Percentiles rank a stretch among this genome's conserved stretches.
Evolutionary conservation across 2,329 filamentous ascomycete genomes (phyloP).

Genomic region (Monilinia aucupariae): DNA sequence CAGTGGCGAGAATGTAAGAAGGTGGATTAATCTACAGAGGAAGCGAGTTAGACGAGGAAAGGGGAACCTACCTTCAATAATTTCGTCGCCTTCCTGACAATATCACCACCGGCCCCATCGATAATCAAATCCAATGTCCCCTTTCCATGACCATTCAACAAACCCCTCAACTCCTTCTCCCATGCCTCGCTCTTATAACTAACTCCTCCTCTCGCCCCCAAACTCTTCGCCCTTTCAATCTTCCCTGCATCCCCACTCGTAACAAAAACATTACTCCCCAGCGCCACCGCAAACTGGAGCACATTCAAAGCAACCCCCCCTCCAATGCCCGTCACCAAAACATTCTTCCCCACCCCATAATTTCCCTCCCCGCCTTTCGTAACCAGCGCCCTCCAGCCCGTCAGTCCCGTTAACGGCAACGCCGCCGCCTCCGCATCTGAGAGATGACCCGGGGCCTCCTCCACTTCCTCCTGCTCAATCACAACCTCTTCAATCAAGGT

Average conservation of each 20-base stretch:
- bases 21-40: not conserved
- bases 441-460: conserved; percentile 69
- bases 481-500: conserved; percentile 69
- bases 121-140: conserved; percentile 76
- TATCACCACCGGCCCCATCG: conserved; percentile 84
- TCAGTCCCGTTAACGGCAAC: conserved; percentile 66
- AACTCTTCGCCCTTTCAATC: conserved; percentile 60
- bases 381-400: conserved; percentile 80
- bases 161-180: conserved; percentile 66
- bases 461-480: conserved; percentile 67
- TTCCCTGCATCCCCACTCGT: conserved; percentile 58
- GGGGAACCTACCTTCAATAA: conserved; percentile 56
- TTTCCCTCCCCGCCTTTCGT: conserved; percentile 63
- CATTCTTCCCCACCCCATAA: conserved; percentile 59
- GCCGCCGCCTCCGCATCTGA: conserved; percentile 71
- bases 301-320: conserved; percentile 84
- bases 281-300: conserved; percentile 70
- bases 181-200: conserved; percentile 72
- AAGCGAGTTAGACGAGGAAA: not conserved
- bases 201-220: conserved; percentile 80
- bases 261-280: conserved; percentile 44
- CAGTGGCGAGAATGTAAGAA: too few relatives aligned
- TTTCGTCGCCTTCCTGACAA: conserved; percentile 62
- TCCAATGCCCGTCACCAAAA: conserved; percentile 86
- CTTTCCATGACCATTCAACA: conserved; percentile 56